Conservation (phyloP, 257 asterid species). For the Scutellaria barbata region DNA sequence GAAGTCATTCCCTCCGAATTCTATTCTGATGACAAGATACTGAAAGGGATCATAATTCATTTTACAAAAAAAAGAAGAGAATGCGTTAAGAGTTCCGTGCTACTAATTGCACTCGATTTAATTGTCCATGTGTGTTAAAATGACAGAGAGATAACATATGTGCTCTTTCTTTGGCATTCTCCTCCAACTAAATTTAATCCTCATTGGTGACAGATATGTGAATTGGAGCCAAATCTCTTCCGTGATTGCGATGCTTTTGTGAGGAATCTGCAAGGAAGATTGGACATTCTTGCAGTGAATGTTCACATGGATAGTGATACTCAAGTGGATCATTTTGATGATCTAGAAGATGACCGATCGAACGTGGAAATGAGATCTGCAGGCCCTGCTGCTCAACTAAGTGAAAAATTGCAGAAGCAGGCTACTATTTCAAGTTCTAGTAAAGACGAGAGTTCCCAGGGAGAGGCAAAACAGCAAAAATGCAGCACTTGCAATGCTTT, state of each 20-base stretch:
- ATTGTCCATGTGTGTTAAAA: not conserved
- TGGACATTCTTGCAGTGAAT: slow-evolving; percentile 84
- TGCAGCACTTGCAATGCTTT: slow-evolving; percentile 84
- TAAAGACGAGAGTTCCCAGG: slow-evolving; percentile 50
- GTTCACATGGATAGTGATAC: slow-evolving; percentile 78
- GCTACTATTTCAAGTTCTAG: slow-evolving; percentile 36
- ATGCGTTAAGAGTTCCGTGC: not conserved
- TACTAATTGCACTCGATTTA: not conserved
- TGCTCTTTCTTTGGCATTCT: not conserved
- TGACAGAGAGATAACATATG: not conserved
- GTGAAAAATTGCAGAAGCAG: slow-evolving; percentile 69
- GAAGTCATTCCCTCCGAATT: not conserved
- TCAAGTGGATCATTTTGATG: slow-evolving; percentile 70
- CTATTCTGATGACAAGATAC: not conserved
- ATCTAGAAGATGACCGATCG: slow-evolving; percentile 63
- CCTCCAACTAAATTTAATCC: slow-evolving; percentile 2
- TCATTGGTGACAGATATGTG: slow-evolving; percentile 60
- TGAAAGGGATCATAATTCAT: not conserved
- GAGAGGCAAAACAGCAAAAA: slow-evolving; percentile 64
- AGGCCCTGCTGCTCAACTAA: slow-evolving; percentile 43
- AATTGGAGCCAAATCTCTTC: slow-evolving; percentile 73
- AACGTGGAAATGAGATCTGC: slow-evolving; percentile 42
- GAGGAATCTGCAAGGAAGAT: slow-evolving; percentile 80
- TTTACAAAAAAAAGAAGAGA: not conserved
- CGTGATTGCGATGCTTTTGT: slow-evolving; percentile 78